phyloP scores from a whole-genome alignment of 2,329 filamentous ascomycete genomes.

The Aureobasidium sp. region DNA sequence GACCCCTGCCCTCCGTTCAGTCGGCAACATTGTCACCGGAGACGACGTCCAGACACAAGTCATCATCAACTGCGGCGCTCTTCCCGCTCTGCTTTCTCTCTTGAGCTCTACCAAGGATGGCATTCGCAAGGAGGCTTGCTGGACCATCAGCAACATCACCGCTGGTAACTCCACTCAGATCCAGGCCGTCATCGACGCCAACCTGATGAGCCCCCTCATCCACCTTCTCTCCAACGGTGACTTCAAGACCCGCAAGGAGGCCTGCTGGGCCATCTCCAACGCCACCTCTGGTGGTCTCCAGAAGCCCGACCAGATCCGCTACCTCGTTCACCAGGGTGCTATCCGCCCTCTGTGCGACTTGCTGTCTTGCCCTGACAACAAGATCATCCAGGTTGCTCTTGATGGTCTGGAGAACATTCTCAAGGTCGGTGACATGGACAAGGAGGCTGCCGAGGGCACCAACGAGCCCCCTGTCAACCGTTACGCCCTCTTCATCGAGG shows the following conservation, averaged over 20 bases:
- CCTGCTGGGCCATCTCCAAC: conserved; percentile 99
- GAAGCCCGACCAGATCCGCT: conserved; percentile 97
- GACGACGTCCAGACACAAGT: conserved; percentile 98
- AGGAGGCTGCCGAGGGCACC: conserved; percentile 72
- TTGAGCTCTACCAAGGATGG: conserved; percentile 97
- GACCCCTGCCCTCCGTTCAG: conserved; percentile 91
- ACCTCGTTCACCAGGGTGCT: conserved; percentile 86
- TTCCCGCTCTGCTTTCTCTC: conserved; percentile 86
- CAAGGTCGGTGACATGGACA: conserved; percentile 98
- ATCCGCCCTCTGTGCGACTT: conserved; percentile 97
- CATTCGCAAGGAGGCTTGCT: conserved; percentile 98
- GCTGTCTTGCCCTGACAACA: conserved; percentile 94
- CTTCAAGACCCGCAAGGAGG: conserved; percentile 98
- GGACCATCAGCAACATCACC: conserved; percentile 99
- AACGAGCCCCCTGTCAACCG: conserved; percentile 77
- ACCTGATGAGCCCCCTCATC: conserved; percentile 93
- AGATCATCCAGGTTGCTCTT: conserved; percentile 98
- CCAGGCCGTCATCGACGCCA: conserved; percentile 90
- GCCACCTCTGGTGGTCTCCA: conserved; percentile 95
- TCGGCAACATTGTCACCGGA: conserved; percentile 97
- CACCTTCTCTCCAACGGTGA: conserved; percentile 94
- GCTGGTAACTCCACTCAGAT: conserved; percentile 98
- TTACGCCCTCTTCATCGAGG: conserved; percentile 96
- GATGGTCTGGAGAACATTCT: conserved; percentile 98
- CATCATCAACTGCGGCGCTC: conserved; percentile 95